Base-by-base conservation (phyloP, 2,329 filamentous ascomycete genomes). In the Aspergillus ibericus region DNA sequence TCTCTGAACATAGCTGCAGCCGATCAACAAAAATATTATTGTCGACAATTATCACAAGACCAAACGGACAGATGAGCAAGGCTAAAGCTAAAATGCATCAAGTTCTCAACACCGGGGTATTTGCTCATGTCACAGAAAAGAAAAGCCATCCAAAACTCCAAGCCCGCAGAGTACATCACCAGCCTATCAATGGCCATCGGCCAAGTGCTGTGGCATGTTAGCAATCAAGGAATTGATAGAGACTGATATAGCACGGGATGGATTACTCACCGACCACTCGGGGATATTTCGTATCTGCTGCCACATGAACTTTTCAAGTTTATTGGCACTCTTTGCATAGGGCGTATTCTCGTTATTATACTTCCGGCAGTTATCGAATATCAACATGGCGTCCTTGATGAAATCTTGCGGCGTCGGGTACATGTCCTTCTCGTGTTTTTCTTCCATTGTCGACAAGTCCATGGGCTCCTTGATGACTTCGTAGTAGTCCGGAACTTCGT, bases 401-500 rank as follows among this genome's bases (percentile, higher is more conserved):
- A 99, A 97, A 68, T 98, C 95, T 71, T 98, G 92, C 0, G 95
- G 93, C 0, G 87, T 92, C 15, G 87, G 85, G 72, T 99, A 99
- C 70, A 93, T 85, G 76, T 98, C 95, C 38, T 92, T 91, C 71
- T 98, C 93, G 63, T 97, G 88, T 77, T 96, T 96, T 66, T 86
- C 87, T 76, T 98, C 95, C 93, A 99, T 98, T 18, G 93, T 97
- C 49, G 86, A 88, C 49, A 97, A 82, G 72, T 97, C 95, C 95
- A 99, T 99, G 35, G 95, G 95, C 74, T 96, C 90, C 72, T 93
- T 93, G 80, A 99, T 99, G 61, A 98, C 93, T 59, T 96, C 92
- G 80, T 98, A 98, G 78, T 99, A 99, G 75, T 99, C 95, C n/a
- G 92, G 88, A 0, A 99, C 95, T 66, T 98, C 95, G 69, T 99